Evolutionary conservation across 345 rosid species (phyloP), one percentile per base, ranked within the genome.

Genomic region (Populus tremula): DNA sequence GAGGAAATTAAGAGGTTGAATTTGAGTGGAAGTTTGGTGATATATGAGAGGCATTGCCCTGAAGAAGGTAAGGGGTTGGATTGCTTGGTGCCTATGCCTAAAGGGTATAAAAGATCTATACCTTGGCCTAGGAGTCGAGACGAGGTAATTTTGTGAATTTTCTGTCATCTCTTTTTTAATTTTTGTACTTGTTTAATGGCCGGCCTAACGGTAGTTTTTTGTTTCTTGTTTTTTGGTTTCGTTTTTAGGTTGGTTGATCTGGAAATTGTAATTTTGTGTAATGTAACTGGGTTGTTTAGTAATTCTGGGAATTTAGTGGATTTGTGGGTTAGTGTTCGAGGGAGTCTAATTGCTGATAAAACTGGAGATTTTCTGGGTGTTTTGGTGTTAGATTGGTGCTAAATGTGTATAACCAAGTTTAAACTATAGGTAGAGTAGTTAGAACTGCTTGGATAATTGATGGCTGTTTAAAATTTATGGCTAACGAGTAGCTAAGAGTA

Each of bases 71-170:
- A 73, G 62, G 74, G 72, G 11, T 47, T 90, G 78, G 82, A 81
- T 83, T 91, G 96, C 76, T 74, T 91, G 87, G 80, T 91, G 76
- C 96, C 89, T 0, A 67, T 77, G 39, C 93, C 93, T 0, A 71
- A 77, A 72, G 91, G 89, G 2, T 91, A 90, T 66, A 84, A 50
- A 81, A 81, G 17, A 27, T 79, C 88, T 17, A 79, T 91, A 70
- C 85, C 87, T 16, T 88, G 96, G 93, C 89, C 96, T 47, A 80
- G 72, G 74, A 90, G 96, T 70, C 84, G 89, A 74, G 96, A 87
- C 67, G 81, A 89, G 91, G 92, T 89, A 66, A 82, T 16, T 14
- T 54, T 50, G 13, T 81, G 53, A 47, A 47, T 63, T 23, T 25
- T 23, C 33, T 11, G 31, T 5, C 25, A 5, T 63, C 9, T 5